Conservation (phyloP, 2,329 filamentous ascomycete genomes). For the Colletotrichum lentis region DNA sequence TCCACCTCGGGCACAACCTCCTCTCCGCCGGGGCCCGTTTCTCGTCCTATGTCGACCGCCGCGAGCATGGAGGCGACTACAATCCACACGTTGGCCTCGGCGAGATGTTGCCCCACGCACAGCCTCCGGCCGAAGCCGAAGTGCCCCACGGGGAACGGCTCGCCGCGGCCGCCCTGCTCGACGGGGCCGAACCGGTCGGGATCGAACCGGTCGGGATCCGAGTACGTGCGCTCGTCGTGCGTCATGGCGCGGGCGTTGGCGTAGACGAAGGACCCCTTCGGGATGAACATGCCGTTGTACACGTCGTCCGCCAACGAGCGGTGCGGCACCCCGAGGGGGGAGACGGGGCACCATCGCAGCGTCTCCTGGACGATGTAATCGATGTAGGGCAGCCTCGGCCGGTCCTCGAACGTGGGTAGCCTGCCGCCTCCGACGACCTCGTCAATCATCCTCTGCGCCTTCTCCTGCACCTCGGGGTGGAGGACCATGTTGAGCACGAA, state of each 20-base stretch:
- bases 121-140: constrained; percentile 54
- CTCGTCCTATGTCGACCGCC: constrained; percentile 47
- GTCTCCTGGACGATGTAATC: constrained; percentile 59
- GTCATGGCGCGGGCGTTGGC: constrained; percentile 56
- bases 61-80: constrained; percentile 52
- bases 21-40: constrained; percentile 46
- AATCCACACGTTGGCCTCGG: constrained; percentile 58
- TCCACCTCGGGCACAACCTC: constrained; percentile 15
- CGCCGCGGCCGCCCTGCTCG: constrained; percentile 46
- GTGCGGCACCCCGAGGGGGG: constrained; percentile 63
- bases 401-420: constrained; percentile 57
- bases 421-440: constrained; percentile 54
- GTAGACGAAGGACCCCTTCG: constrained; percentile 56
- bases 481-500: constrained; percentile 34
- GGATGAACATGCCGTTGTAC: constrained; percentile 65
- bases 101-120: constrained; percentile 59
- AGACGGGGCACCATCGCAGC: constrained; percentile 55
- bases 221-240: constrained; percentile 51
- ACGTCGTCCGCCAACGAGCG: constrained; percentile 57
- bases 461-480: constrained; percentile 55
- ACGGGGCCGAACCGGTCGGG: constrained; percentile 56
- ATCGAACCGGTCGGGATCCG: constrained; percentile 53
- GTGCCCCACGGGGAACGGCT: constrained; percentile 57
- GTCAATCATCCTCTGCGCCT: constrained; percentile 56
- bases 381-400: constrained; percentile 53